Base-by-base conservation (phyloP, 331 rosid genomes). In the Acacia concinna region DNA sequence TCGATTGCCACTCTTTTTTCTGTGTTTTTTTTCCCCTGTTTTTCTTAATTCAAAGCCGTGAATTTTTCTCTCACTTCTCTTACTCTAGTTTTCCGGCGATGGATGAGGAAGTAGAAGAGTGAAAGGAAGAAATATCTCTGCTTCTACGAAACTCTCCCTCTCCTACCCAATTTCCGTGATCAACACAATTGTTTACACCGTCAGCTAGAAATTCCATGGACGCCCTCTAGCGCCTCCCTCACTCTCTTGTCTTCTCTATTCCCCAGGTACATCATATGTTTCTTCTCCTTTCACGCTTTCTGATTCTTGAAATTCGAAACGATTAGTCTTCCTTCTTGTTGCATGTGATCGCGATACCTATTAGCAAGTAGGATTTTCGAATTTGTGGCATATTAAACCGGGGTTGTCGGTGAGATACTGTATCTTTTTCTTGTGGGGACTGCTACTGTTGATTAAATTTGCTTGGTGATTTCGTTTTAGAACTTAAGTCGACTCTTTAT, bases 61-160 rank as follows among this genome's bases (percentile, higher is more conserved):
- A 21, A 12, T 35, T n/a, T 64, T 49, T 65, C 35, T 34, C 27
- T 27, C 54, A 30, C 63, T 56, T 56, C 78, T 59, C 56, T 67
- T 69, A 20, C 37, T 84, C 84, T 80, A 80, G 85, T 86, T 88
- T 88, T 76, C 70, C 86, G 93, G 95, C 89, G 93, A 84, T 65
- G 37, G 85, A 38, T 80, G 78, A 81, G 91, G 93, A 88, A 87
- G 89, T 88, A 82, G 90, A 90, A 78, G 91, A 88, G 93, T 88
- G 76, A 64, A 88, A 84, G 91, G 77, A 90, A 88, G 34, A 82
- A 67, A 80, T 81, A 82, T 79, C 91, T 90, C 93, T 80, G 86
- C 93, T 85, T 90, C 90, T 84, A 90, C 96, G 91, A 78, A 87
- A 90, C 86, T 80, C 91, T 74, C 70, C 11, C 91, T 74, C 18